Conservation (phyloP, 768 basidiomycete genomes). For the Trametes cubensis region DNA sequence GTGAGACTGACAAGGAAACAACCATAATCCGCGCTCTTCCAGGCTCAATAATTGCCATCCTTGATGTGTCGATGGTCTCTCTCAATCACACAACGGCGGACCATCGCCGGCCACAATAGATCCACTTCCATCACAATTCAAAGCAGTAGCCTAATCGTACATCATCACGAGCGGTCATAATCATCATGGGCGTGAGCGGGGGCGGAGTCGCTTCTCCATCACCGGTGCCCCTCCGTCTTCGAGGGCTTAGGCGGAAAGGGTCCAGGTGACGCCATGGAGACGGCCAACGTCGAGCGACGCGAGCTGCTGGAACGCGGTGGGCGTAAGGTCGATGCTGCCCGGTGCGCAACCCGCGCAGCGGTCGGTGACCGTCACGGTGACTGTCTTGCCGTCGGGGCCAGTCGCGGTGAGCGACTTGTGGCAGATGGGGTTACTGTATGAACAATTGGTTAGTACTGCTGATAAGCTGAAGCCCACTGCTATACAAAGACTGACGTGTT, state of each 20-base stretch:
- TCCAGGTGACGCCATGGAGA: conserved; percentile 32
- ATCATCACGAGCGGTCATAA: conserved; percentile 11
- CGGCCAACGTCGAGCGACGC: conserved; percentile 31
- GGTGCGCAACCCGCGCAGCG: conserved; percentile 35
- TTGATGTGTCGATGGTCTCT: no score
- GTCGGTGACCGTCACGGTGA: conserved; percentile 36
- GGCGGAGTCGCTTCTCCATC: not conserved
- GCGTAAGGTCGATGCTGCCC: conserved; percentile 32
- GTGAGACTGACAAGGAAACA: no score
- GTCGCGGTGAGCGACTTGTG: conserved; percentile 31
- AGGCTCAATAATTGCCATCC: no score
- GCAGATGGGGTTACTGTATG: conserved; percentile 39
- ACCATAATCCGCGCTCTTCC: no score
- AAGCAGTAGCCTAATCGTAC: conserved; percentile 23
- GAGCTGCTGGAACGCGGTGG: conserved; percentile 34
- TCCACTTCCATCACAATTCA: conserved; percentile 18
- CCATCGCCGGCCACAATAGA: no score
- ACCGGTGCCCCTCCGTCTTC: not conserved
- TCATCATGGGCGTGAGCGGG: conserved; percentile 11
- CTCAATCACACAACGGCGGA: no score
- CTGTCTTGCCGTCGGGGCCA: conserved; percentile 30
- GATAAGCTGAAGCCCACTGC: not conserved
- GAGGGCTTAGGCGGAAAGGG: conserved; percentile 19
- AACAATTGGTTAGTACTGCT: conserved; percentile 21
- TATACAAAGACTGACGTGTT: conserved; percentile 14